Conservation (phyloP, 768 basidiomycete genomes). For the Psilocybe cyanescens region DNA sequence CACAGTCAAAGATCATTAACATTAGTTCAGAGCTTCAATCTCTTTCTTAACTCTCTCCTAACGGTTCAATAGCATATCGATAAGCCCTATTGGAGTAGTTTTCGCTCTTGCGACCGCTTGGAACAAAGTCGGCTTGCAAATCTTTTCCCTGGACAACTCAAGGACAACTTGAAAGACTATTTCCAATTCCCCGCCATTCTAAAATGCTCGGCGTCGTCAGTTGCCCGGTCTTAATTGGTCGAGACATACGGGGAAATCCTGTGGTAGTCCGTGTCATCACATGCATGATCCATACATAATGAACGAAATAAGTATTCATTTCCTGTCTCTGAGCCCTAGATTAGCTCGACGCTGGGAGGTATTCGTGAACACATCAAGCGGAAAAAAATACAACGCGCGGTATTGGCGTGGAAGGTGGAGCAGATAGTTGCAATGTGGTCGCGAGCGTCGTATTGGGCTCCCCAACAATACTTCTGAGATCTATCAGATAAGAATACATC, state of each 20-base stretch:
- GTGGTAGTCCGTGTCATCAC: background rate
- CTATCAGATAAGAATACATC: background rate
- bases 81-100: background rate
- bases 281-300: background rate
- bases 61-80: no score
- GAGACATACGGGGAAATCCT: background rate
- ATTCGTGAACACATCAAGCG: background rate
- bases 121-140: background rate
- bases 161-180: background rate
- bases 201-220: conserved; percentile 1
- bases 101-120: no score
- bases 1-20: background rate
- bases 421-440: background rate
- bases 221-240: background rate
- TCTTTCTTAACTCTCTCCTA: background rate
- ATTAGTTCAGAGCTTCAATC: background rate
- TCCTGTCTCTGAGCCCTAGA: background rate
- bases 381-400: background rate
- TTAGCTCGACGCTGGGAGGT: no score
- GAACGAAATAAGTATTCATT: background rate
- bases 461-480: background rate
- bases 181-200: background rate
- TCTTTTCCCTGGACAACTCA: background rate
- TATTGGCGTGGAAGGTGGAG: background rate
- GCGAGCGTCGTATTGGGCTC: background rate